Conservation (phyloP, 805 yeast genomes). For the Ogataea saltuana region DNA sequence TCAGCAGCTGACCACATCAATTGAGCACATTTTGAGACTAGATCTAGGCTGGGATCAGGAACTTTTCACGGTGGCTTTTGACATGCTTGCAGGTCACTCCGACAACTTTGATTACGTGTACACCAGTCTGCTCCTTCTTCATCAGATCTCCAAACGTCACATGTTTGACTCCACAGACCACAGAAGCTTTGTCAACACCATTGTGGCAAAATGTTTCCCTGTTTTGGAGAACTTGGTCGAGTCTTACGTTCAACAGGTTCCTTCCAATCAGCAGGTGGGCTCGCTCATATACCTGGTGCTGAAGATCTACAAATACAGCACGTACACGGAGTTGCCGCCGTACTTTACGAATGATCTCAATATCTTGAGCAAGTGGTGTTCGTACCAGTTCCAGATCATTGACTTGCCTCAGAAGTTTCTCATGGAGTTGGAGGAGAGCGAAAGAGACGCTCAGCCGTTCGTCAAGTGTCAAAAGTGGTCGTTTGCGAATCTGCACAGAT, state of each 20-base stretch:
- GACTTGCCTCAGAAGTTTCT: conserved; percentile 47
- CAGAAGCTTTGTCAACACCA: conserved; percentile 51
- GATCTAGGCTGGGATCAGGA: conserved; percentile 53
- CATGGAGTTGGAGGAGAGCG: conserved; percentile 44
- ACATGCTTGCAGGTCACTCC: conserved; percentile 43
- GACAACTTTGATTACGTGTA: conserved; percentile 47
- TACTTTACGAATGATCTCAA: conserved; percentile 51
- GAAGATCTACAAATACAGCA: conserved; percentile 76
- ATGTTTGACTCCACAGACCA: conserved; percentile 63
- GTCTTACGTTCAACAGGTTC: conserved; percentile 36
- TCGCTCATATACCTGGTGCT: conserved; percentile 71
- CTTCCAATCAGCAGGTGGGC: conserved; percentile 43
- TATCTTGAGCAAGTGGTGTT: conserved; percentile 62
- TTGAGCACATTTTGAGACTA: conserved; percentile 52
- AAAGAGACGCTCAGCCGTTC: conserved; percentile 51
- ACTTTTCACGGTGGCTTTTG: conserved; percentile 46
- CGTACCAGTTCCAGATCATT: conserved; percentile 64
- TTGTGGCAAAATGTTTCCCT: conserved; percentile 63
- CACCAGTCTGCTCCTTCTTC: conserved; percentile 69
- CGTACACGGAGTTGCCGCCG: conserved; percentile 70
- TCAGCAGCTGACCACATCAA: conserved; percentile 58
- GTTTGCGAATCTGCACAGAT: conserved; percentile 67
- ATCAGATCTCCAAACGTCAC: conserved; percentile 68
- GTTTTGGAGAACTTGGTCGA: conserved; percentile 60
- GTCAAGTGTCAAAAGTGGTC: conserved; percentile 83